Evolutionary conservation across 768 basidiomycete species (phyloP).

Genomic region (Kockovaella imperatae): DNA sequence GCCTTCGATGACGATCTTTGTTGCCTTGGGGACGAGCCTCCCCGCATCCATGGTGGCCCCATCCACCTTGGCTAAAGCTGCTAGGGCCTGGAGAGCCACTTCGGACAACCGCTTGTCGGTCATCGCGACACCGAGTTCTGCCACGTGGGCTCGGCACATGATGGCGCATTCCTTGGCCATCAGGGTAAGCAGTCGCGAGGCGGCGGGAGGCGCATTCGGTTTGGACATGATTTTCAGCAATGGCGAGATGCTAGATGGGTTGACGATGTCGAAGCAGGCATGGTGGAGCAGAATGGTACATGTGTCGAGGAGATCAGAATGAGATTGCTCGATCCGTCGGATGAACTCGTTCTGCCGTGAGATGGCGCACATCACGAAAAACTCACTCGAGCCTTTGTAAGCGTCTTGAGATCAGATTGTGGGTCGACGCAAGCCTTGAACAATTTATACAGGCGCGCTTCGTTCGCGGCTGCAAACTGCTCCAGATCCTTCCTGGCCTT

Average conservation of each 20-base stretch:
- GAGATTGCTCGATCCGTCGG: constrained; percentile 64
- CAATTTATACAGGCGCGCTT: constrained; percentile 74
- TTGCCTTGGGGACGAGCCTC: constrained; percentile 59
- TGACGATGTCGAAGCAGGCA: constrained; percentile 64
- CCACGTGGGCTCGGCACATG: constrained; percentile 64
- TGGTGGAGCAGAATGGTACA: constrained; percentile 65
- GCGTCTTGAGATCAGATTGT: constrained; percentile 69
- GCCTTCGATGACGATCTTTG: constrained; percentile 55
- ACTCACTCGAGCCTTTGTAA: constrained; percentile 68
- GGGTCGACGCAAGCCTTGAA: constrained; percentile 73
- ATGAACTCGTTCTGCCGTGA: constrained; percentile 62
- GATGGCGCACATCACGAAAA: not conserved
- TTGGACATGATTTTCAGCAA: constrained; percentile 58
- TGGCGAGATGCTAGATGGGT: constrained; percentile 74
- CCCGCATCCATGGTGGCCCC: constrained; percentile 64
- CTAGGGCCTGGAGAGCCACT: constrained; percentile 66
- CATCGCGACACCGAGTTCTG: constrained; percentile 61
- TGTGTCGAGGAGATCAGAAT: constrained; percentile 57
- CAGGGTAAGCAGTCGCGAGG: constrained; percentile 42
- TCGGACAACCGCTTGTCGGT: constrained; percentile 55
- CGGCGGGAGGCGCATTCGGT: constrained; percentile 13
- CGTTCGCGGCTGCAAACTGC: constrained; percentile 78
- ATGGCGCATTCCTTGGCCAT: constrained; percentile 69
- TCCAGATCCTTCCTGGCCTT: constrained; percentile 72
- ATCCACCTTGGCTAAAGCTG: constrained; percentile 59